Evolutionary conservation across 306 rosid genomes (phyloP).

Genomic region (Pachyrhizus erosus): DNA sequence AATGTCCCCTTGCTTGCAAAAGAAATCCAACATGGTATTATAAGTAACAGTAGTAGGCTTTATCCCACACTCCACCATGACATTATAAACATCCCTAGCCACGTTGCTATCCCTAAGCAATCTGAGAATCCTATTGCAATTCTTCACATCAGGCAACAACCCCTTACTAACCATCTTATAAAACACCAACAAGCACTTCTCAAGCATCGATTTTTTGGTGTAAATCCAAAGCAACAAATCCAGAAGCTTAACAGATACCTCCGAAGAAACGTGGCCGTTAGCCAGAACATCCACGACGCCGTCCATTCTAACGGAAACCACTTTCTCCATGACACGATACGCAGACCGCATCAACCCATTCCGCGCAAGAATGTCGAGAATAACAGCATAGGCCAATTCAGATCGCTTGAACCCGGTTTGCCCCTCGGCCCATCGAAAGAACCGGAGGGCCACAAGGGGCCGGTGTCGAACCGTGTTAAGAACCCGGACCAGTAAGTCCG

Average conservation of each 20-base stretch:
- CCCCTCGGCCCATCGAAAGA: slow-evolving; percentile 68
- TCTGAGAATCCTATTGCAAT: slow-evolving; percentile 81
- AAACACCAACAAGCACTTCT: slow-evolving; percentile 58
- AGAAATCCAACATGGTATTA: slow-evolving; percentile 70
- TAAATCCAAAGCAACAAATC: slow-evolving; percentile 64
- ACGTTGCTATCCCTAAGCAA: slow-evolving; percentile 58
- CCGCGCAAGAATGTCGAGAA: slow-evolving; percentile 71
- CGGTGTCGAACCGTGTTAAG: slow-evolving; percentile 52
- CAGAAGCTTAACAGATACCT: slow-evolving; percentile 60
- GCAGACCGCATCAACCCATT: slow-evolving; percentile 61
- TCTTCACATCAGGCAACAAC: slow-evolving; percentile 69
- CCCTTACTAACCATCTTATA: slow-evolving; percentile 65
- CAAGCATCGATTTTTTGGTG: slow-evolving; percentile 57
- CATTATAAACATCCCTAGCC: slow-evolving; percentile 58
- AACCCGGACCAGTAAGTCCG: slow-evolving; percentile 59
- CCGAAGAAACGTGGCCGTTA: slow-evolving; percentile 33
- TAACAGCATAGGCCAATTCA: slow-evolving; percentile 53
- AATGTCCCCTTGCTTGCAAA: slow-evolving; percentile 74
- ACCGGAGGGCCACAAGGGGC: slow-evolving; percentile 68
- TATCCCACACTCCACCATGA: slow-evolving; percentile 66
- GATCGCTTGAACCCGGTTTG: slow-evolving; percentile 60
- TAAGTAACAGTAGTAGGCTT: slow-evolving; percentile 64
- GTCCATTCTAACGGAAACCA: slow-evolving; percentile 42
- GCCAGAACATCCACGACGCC: slow-evolving; percentile 54
- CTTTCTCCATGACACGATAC: slow-evolving; percentile 67